phyloP scores from a whole-genome alignment of 495 filamentous ascomycete species.

The Neurospora terricola region DNA sequence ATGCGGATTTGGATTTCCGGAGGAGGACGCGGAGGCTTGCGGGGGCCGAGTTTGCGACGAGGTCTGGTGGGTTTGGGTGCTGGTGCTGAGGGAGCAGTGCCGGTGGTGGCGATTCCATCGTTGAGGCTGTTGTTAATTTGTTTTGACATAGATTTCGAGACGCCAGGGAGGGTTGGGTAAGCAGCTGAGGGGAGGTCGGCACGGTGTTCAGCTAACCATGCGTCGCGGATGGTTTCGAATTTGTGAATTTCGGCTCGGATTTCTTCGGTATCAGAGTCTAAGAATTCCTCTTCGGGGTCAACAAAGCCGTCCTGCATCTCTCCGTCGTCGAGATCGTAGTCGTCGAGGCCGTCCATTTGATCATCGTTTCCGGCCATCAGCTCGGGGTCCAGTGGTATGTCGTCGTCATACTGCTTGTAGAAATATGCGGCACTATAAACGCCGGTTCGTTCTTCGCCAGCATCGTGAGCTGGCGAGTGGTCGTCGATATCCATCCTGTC shows the following conservation, averaged over 20 bases:
- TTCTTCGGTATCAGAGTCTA: slow-evolving; percentile 29
- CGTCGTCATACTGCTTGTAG: background rate
- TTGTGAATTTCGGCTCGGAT: slow-evolving; percentile 24
- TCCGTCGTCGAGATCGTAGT: slow-evolving; percentile 8
- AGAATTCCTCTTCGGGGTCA: background rate
- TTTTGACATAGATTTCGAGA: background rate
- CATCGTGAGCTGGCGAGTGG: background rate
- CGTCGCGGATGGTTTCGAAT: slow-evolving; percentile 24
- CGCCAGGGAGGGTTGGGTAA: background rate
- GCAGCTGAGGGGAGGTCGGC: slow-evolving; percentile 6
- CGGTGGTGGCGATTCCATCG: background rate
- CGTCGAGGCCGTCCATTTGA: slow-evolving; percentile 2
- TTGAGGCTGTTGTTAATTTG: slow-evolving; percentile 4
- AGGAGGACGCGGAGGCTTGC: slow-evolving; percentile 61
- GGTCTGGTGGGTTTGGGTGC: background rate
- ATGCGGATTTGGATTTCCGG: slow-evolving; percentile 65
- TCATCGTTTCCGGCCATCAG: slow-evolving; percentile 1
- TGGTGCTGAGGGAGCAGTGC: background rate
- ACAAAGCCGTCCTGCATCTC: slow-evolving; percentile 21
- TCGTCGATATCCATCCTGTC: slow-evolving; percentile 15
- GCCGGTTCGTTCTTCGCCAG: background rate
- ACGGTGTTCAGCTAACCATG: slow-evolving; percentile 22
- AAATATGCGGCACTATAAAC: background rate
- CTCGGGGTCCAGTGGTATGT: slow-evolving; percentile 1
- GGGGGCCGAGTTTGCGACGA: slow-evolving; percentile 41